Evolutionary conservation across 2,329 filamentous ascomycete genomes (phyloP).

Genomic region (Ophiostoma populinum): DNA sequence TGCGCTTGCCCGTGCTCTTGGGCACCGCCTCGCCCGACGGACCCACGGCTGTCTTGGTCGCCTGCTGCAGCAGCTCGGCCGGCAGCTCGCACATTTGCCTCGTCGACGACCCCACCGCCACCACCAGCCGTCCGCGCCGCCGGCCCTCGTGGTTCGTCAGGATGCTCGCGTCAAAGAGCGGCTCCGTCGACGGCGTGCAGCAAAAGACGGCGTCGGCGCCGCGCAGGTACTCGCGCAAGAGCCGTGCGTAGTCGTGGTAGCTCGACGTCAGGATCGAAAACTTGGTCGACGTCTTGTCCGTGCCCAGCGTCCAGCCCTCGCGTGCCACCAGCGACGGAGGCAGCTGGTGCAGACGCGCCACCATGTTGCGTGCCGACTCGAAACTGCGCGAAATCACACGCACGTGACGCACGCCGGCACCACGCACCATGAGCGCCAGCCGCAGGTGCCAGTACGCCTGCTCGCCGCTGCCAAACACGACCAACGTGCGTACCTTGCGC

Average conservation of each 20-base stretch:
- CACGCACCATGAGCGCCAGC: conserved; percentile 58
- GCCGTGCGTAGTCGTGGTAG: conserved; percentile 48
- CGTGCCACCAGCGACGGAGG: conserved; percentile 26
- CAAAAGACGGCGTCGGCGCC: conserved; percentile 72
- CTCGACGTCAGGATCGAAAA: conserved; percentile 52
- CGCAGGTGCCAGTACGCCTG: conserved; percentile 94
- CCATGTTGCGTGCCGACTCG: conserved; percentile 33
- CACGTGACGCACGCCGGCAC: conserved; percentile 54
- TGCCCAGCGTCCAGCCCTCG: conserved; percentile 38
- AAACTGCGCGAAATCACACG: conserved; percentile 70
- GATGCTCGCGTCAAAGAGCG: conserved; percentile 57
- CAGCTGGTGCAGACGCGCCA: conserved; percentile 35
- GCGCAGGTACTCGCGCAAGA: conserved; percentile 54
- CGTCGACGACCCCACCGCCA: conserved; percentile 53
- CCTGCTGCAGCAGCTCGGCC: conserved; percentile 53
- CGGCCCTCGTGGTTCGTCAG: conserved; percentile 56
- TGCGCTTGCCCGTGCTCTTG: conserved; percentile 21
- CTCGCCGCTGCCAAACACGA: conserved; percentile 73
- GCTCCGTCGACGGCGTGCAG: conserved; percentile 59
- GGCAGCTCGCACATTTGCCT: conserved; percentile 71
- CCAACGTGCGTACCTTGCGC: conserved; percentile 52
- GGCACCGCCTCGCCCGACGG: too few relatives aligned
- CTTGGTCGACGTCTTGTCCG: conserved; percentile 29
- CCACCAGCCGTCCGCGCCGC: conserved; percentile 52
- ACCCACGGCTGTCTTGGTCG: conserved; percentile 29